These are phyloP conservation scores for Kwoniella heveanensis DNA, from an alignment of 768 basidiomycete species.

Conservation along the genomic window DNA sequence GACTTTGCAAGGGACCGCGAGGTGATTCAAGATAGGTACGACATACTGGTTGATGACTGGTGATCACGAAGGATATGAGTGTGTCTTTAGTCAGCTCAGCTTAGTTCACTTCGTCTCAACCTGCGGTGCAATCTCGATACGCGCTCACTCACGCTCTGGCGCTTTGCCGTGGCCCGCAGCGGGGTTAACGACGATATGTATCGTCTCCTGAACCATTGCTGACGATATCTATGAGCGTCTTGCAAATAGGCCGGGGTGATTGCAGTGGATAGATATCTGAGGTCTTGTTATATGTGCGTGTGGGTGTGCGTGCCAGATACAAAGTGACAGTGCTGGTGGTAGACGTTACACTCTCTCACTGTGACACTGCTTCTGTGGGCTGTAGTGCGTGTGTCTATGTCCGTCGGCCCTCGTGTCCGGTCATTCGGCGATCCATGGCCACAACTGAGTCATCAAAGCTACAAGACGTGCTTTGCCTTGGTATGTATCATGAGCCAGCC, in stretches of 20 bases:
- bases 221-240: no score
- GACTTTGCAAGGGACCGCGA: constrained; percentile 58
- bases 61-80: not conserved
- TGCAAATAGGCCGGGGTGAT: no score
- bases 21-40: constrained; percentile 64
- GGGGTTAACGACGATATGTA: constrained; percentile 74
- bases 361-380: no score
- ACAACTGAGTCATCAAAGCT: not conserved
- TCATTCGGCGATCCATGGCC: not conserved
- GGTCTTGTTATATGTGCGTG: no score
- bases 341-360: no score
- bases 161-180: constrained; percentile 68
- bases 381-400: no score
- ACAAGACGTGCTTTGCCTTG: not conserved
- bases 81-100: constrained; percentile 7
- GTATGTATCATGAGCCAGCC: no score
- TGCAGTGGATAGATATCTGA: no score
- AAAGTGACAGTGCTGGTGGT: no score
- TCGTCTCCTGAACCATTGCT: not conserved
- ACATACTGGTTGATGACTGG: constrained; percentile 65
- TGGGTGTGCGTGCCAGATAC: no score
- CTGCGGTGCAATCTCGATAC: no score
- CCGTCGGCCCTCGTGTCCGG: not conserved
- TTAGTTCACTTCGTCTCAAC: no score
- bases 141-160: constrained; percentile 56